These are phyloP conservation scores for Suillus placidus DNA, from an alignment of 768 basidiomycete species.

Conservation along the genomic window DNA sequence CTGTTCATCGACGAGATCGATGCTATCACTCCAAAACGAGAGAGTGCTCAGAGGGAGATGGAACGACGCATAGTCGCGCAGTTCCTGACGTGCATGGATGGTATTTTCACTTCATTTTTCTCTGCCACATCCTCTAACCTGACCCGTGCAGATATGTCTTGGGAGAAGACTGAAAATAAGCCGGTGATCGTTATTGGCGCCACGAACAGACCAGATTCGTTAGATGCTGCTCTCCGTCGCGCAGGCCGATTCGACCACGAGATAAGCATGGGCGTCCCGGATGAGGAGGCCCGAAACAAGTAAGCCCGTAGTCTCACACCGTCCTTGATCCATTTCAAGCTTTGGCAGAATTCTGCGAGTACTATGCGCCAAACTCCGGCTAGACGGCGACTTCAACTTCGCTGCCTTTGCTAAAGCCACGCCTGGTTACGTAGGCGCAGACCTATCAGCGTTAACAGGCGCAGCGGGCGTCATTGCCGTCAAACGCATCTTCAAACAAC, in stretches of 20 bases:
- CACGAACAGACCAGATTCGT: constrained; percentile 93
- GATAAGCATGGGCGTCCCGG: constrained; percentile 96
- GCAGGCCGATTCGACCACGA: constrained; percentile 98
- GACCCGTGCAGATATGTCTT: constrained; percentile 80
- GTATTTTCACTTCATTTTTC: constrained; percentile 40
- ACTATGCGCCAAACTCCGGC: constrained; percentile 77
- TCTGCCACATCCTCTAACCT: neutral
- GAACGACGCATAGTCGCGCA: constrained; percentile 97
- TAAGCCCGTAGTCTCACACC: constrained; percentile 40
- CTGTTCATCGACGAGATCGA: constrained; percentile 98
- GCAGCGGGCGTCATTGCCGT: constrained; percentile 96
- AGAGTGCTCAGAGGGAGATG: constrained; percentile 98
- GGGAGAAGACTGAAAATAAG: constrained; percentile 92
- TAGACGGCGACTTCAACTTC: constrained; percentile 91
- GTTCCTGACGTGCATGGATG: constrained; percentile 98
- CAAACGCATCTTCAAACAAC: constrained; percentile 87
- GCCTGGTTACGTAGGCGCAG: constrained; percentile 97
- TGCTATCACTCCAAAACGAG: constrained; percentile 95
- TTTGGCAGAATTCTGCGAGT: constrained; percentile 81
- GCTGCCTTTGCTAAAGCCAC: constrained; percentile 84
- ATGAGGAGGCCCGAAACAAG: constrained; percentile 89
- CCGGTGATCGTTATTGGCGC: constrained; percentile 95
- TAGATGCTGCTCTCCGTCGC: constrained; percentile 90
- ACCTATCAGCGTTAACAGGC: constrained; percentile 85
- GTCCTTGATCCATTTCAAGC: neutral